Evolutionary conservation across 2,329 filamentous ascomycete genomes (phyloP), one percentile per base, ranked within the genome.

Genomic region (Pseudogymnoascus sp.): DNA sequence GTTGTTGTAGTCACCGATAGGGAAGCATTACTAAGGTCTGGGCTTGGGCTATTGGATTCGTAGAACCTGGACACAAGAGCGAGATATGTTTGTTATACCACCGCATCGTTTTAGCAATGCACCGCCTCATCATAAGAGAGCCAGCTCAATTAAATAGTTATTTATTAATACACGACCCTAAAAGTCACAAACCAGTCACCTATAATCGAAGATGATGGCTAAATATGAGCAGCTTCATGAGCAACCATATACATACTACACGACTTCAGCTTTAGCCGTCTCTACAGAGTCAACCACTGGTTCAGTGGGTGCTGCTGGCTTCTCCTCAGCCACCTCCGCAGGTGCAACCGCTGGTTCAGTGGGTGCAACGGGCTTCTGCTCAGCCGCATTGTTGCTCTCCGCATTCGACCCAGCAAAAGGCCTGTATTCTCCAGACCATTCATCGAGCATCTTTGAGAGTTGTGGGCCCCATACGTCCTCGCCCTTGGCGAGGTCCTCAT

Each of bases 381-480:
- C 28, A 8, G n/a, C 7, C 16, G 33, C 58, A 25, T 16, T 28
- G 38, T 60, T 60, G 35, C 35, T 60, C 58, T 60, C 58, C 3
- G 58, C 58, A 39, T 39, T 60, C 7, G 58, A 60, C 33, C 58
- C 58, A 35, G 58, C 58, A 41, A 60, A 60, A 14, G 63, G 63
- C 38, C 28, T 49, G 35, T 63, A 63, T 55, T 63, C 69, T n/a
- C 64, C 61, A 33, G 67, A 59, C 72, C 72, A 74, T 12, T 67
- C 67, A 49, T 72, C 67, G 16, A 91, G 74, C 71, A 86, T 80
- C 14, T 73, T 72, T 68, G 82, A 73, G 0, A 97, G 80, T 73
- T 91, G 83, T 0, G 91, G 89, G 0, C 84, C 90, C 92, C 93
- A 97, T 7, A 90, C 84, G 0, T 86, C 82, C 73, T 96, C 91